phyloP scores from a whole-genome alignment of 345 rosid genomes.

The Euphorbia tirucalli region DNA sequence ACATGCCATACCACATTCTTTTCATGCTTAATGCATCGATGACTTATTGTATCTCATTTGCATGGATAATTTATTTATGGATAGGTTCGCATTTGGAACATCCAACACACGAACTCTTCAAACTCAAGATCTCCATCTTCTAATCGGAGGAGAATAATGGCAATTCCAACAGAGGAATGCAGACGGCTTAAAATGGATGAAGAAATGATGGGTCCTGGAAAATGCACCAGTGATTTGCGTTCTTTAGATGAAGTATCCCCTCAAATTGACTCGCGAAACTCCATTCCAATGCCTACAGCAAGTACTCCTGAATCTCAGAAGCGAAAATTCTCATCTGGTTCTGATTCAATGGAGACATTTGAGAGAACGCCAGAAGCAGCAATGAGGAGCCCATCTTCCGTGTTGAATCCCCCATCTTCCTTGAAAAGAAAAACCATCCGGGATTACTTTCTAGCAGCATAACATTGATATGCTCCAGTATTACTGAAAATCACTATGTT shows the following conservation, averaged over 20 bases:
- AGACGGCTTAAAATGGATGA: conserved; percentile 35
- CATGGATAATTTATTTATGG: not conserved
- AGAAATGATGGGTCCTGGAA: conserved; percentile 28
- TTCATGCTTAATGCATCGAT: not conserved
- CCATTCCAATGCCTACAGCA: conserved; percentile 24
- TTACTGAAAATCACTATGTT: too few species aligned
- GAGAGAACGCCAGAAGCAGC: conserved; percentile 57
- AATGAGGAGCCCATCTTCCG: conserved; percentile 71
- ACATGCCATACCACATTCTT: not conserved
- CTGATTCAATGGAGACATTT: conserved; percentile 34
- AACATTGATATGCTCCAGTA: not conserved
- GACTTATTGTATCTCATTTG: not conserved
- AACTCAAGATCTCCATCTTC: conserved; percentile 44
- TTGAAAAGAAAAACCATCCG: conserved; percentile 79
- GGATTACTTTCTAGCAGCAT: conserved; percentile 69
- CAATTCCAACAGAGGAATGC: conserved; percentile 47
- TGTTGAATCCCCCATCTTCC: conserved; percentile 79
- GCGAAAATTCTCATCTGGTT: conserved; percentile 25
- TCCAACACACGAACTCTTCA: conserved; percentile 41
- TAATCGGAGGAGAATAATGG: conserved; percentile 67
- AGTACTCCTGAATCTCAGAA: conserved; percentile 58
- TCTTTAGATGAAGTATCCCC: conserved; percentile 27
- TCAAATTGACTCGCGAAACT: conserved; percentile 22
- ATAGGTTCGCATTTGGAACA: conserved; percentile 62
- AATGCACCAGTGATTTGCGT: conserved; percentile 25